Evolutionary conservation across 2,329 filamentous ascomycete genomes (phyloP), one percentile per base, ranked within the genome.

Genomic region (Paramyrothecium roridum): DNA sequence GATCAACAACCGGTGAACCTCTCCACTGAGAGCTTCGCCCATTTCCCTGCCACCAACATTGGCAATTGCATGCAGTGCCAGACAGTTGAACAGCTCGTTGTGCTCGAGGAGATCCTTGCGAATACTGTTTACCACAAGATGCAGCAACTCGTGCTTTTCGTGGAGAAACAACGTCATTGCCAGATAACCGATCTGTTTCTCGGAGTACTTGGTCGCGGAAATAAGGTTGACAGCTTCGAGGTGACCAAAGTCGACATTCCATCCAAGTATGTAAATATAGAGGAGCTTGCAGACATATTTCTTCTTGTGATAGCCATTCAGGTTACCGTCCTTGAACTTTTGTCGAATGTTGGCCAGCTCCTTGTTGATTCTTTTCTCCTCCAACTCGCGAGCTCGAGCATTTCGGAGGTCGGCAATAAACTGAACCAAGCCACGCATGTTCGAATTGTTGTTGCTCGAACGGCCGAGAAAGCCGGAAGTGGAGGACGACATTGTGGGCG

Each of bases 211-310:
- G 68, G 83, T 92, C 54, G 93, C 92, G 26, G 93, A 97, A 64
- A 99, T 96, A 67, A 99, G 84, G 70, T 98, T 98, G 70, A 99
- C 93, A 34, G 96, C 96, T 77, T 99, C 95, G 63, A 99, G 86
- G 71, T 99, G 95, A 54, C 95, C 95, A 73, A 99, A 99, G 73
- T 98, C 96, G 75, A 99, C 93, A 72, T 99, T 93, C 89, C 95
- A 99, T 50, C 95, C 95, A 61, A 99, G 84, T 57, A 99, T 99
- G 74, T 99, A 99, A 67, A 99, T 98, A 74, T 99, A 99, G 59
- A 99, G 81, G 63, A 99, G 85, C 86, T 99, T 99, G 90, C 95
- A 99, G 63, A 99, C 95, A 72, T 99, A 99, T 89, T 99, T 99
- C 84, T 99, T 99, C 81, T 96, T 97, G 80, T 97, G 92, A 71